These are phyloP conservation scores for Pleurotus sapidus DNA, from an alignment of 768 basidiomycete genomes.

Conservation along the genomic window DNA sequence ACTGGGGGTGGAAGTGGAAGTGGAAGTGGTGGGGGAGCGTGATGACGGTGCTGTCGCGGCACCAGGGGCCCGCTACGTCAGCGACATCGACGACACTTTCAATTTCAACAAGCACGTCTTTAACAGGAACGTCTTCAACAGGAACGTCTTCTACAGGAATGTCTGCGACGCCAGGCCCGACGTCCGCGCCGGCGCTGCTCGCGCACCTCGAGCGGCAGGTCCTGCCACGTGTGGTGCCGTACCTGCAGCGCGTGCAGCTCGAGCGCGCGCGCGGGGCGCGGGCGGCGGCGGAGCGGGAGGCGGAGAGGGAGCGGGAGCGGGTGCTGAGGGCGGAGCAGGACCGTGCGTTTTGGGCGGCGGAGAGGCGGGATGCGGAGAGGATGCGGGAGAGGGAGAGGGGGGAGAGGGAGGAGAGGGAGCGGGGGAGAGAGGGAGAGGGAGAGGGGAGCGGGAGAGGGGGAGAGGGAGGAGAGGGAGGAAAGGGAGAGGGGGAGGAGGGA, in stretches of 20 bases:
- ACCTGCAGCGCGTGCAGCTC: slow-evolving; percentile 60
- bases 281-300: slow-evolving; percentile 24
- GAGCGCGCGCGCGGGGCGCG: slow-evolving; percentile 54
- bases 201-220: slow-evolving; percentile 69
- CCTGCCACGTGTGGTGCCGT: slow-evolving; percentile 78
- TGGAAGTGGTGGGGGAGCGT: too few relatives aligned
- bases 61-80: too few relatives aligned
- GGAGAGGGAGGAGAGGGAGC: slow-evolving; percentile 22
- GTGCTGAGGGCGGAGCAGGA: slow-evolving; percentile 64
- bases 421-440: slow-evolving; percentile 45
- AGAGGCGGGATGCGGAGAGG: slow-evolving; percentile 36
- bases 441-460: slow-evolving; percentile 25
- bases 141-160: slow-evolving; percentile 57
- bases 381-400: slow-evolving; percentile 29
- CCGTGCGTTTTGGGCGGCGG: slow-evolving; percentile 68
- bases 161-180: slow-evolving; percentile 36
- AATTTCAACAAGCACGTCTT: slow-evolving; percentile 80
- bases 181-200: slow-evolving; percentile 61
- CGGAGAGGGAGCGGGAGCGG: slow-evolving; percentile 27
- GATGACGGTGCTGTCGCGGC: too few relatives aligned
- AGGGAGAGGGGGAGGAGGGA: slow-evolving; percentile 26
- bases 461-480: slow-evolving; percentile 19
- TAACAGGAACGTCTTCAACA: slow-evolving; percentile 47
- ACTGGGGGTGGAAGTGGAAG: too few relatives aligned
- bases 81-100: too few relatives aligned